These are phyloP conservation scores for Cenococcum geophilum DNA, from an alignment of 495 filamentous ascomycete genomes.

Conservation along the genomic window DNA sequence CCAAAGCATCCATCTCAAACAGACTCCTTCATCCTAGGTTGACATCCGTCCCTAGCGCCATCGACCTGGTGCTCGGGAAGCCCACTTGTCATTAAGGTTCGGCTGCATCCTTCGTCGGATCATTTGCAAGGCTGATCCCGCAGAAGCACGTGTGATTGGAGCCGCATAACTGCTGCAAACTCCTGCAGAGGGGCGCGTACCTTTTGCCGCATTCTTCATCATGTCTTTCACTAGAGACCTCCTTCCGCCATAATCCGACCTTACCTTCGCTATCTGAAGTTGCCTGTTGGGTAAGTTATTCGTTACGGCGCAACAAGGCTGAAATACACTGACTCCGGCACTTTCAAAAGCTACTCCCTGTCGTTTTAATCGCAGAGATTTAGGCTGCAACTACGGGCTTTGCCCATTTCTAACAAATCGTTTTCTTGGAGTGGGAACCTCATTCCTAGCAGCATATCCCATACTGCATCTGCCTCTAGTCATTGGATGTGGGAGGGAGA, in stretches of 20 bases:
- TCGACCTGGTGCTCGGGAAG: background rate
- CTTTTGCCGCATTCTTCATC: background rate
- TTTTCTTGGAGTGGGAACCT: no score
- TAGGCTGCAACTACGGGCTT: background rate
- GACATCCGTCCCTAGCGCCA: background rate
- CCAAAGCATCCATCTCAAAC: background rate
- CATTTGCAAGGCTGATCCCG: slow-evolving; percentile 1
- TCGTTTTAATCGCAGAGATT: background rate
- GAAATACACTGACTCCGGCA: background rate
- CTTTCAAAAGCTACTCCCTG: background rate
- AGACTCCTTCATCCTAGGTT: background rate
- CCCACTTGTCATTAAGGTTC: background rate
- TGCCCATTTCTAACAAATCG: background rate
- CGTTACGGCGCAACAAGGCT: slow-evolving; percentile 3
- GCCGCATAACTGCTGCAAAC: background rate
- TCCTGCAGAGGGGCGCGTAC: background rate
- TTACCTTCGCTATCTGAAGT: background rate
- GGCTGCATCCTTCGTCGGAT: background rate
- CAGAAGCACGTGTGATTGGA: background rate
- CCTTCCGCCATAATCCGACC: background rate
- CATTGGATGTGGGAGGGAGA: background rate
- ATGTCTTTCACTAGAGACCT: background rate
- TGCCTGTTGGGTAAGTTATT: background rate
- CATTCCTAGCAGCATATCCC: background rate
- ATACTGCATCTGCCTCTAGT: background rate